Evolutionary conservation across 441 rosid genomes (phyloP).

Genomic region (Iberis amara): DNA sequence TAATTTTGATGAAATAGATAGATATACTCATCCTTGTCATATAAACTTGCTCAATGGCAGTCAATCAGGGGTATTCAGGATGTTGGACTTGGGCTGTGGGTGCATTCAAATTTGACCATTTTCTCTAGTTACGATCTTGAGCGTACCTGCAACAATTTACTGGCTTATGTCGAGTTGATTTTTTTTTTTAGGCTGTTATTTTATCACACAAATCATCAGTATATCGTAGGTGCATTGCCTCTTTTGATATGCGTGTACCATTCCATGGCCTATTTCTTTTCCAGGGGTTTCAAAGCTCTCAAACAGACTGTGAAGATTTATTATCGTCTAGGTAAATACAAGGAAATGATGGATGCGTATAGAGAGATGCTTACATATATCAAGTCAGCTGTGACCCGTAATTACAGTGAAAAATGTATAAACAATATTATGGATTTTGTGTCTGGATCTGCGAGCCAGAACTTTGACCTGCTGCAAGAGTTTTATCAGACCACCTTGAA

Average conservation of each 20-base stretch:
- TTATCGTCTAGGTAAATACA: conserved; percentile 77
- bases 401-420: conserved; percentile 97
- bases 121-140: not conserved
- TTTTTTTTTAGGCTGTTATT: not conserved
- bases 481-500: conserved; percentile 92
- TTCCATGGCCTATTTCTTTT: conserved; percentile 3
- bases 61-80: not conserved
- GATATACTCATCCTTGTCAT: not conserved
- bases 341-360: conserved; percentile 94
- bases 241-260: not conserved
- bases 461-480: conserved; percentile 72
- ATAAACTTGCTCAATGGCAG: not conserved
- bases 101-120: conserved; percentile 8
- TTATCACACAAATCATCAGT: not conserved
- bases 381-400: conserved; percentile 93
- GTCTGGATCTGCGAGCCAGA: conserved; percentile 97
- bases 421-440: conserved; percentile 98
- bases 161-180: not conserved
- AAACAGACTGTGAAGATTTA: conserved; percentile 97
- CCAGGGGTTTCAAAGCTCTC: conserved; percentile 96
- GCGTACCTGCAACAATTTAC: not conserved
- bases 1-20: not conserved
- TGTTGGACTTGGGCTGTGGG: not conserved
- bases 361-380: conserved; percentile 93
- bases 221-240: not conserved